phyloP scores from a whole-genome alignment of 1,284 basidiomycete genomes.

The Boletus hoseneyae region DNA sequence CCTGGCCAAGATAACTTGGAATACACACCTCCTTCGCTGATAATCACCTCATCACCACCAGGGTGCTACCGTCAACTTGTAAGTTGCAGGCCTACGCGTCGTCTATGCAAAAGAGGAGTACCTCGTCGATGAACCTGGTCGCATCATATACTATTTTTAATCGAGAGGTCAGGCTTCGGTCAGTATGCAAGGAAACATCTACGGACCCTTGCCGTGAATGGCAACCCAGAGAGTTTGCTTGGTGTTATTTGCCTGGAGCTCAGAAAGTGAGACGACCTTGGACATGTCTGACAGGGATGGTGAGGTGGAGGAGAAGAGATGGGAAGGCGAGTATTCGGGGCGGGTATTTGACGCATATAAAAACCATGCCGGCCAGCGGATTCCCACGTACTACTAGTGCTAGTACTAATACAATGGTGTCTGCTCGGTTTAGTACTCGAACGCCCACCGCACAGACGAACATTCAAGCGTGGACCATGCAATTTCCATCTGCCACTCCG shows the following conservation, averaged over 20 bases:
- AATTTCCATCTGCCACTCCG: constrained; percentile 53
- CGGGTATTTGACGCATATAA: constrained; percentile 17
- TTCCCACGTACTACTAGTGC: constrained; percentile 21
- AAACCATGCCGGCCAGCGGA: constrained; percentile 15
- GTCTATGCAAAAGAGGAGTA: constrained; percentile 37
- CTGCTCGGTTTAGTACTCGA: constrained; percentile 69
- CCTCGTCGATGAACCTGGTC: constrained; percentile 95
- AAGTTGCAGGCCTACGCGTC: constrained; percentile 3
- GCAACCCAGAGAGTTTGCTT: constrained; percentile 79
- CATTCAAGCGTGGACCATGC: constrained; percentile 71
- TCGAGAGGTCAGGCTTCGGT: constrained; percentile 29
- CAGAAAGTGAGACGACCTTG: constrained; percentile 66
- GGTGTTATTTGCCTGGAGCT: constrained; percentile 71
- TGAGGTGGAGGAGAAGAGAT: constrained; percentile 14
- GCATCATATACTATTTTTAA: constrained; percentile 81
- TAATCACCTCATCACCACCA: constrained; percentile 95
- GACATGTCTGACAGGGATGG: constrained; percentile 35
- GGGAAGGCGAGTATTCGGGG: constrained; percentile 14
- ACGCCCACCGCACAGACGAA: constrained; percentile 51
- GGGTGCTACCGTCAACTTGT: constrained; percentile 59
- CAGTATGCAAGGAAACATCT: constrained; percentile 15
- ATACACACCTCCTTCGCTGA: constrained; percentile 86
- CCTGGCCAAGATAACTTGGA: constrained; percentile 6
- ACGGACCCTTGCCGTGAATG: constrained; percentile 78
- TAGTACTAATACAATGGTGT: constrained; percentile 34